Conservation (phyloP, 2,329 filamentous ascomycete genomes). For the Colletotrichum sp. region DNA sequence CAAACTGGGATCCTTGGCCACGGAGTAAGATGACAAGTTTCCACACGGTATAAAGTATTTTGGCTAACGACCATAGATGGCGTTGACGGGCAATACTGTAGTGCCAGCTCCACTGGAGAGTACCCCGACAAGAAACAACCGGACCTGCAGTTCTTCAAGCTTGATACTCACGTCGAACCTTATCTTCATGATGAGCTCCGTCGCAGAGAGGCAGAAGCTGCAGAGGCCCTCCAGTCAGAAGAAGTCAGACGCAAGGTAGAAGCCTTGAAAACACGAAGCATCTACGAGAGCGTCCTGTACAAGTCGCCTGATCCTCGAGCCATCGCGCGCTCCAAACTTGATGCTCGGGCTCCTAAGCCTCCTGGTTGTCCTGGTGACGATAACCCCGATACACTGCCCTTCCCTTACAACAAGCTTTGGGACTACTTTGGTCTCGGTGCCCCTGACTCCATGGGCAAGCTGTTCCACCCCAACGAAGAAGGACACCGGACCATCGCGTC, state of each 20-base stretch:
- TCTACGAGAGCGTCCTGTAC: not conserved
- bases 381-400: not conserved
- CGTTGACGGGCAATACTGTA: not conserved
- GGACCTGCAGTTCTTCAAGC: not conserved
- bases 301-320: not conserved
- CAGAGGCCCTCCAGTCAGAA: not conserved
- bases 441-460: not conserved
- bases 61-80: not conserved
- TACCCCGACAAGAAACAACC: not conserved
- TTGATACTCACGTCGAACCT: not conserved
- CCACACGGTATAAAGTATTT: not conserved
- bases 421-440: not conserved
- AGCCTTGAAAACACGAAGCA: not conserved
- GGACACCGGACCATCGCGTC: not conserved
- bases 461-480: not conserved
- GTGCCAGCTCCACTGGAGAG: not conserved
- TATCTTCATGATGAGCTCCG: not conserved
- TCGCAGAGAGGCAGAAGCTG: not conserved
- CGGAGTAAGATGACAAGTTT: not conserved
- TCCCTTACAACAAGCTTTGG: not conserved
- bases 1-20: constrained; percentile 30
- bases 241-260: not conserved
- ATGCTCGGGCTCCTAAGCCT: not conserved
- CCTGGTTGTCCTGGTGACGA: not conserved
- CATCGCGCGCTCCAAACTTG: not conserved